These are phyloP conservation scores for Cubamyces lactineus DNA, from an alignment of 768 basidiomycete genomes.

Conservation along the genomic window DNA sequence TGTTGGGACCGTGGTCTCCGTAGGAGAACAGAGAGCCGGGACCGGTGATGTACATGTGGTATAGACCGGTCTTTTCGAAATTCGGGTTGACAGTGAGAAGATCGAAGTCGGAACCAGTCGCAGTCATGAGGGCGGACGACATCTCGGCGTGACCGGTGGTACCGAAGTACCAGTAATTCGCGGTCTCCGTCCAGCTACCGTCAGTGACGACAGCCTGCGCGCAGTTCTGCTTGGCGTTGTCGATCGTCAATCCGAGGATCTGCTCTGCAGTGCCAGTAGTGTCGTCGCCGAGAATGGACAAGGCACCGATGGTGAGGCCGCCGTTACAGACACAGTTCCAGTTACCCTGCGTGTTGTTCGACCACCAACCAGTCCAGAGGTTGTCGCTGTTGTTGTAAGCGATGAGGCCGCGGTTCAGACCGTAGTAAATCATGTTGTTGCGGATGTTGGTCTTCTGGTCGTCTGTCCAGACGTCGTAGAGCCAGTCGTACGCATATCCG, in stretches of 20 bases:
- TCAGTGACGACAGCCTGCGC: constrained; percentile 62
- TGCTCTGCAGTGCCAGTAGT: constrained; percentile 68
- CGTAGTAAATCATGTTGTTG: constrained; percentile 74
- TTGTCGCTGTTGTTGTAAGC: constrained; percentile 30
- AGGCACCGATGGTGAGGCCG: constrained; percentile 85
- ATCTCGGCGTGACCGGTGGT: constrained; percentile 91
- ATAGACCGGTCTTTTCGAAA: constrained; percentile 73
- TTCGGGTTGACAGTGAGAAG: constrained; percentile 73
- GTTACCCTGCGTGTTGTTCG: constrained; percentile 73
- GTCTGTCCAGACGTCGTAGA: constrained; percentile 81
- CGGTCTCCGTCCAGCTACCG: constrained; percentile 92
- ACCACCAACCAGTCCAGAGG: constrained; percentile 75
- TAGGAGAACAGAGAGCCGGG: constrained; percentile 85
- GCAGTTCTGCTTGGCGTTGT: constrained; percentile 81
- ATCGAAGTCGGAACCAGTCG: constrained; percentile 83
- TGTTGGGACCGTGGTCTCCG: constrained; percentile 91
- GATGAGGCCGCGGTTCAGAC: constrained; percentile 63
- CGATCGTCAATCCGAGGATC: constrained; percentile 67
- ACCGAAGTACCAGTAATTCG: constrained; percentile 96
- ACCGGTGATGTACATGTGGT: constrained; percentile 88
- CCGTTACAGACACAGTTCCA: constrained; percentile 99
- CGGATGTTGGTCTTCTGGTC: constrained; percentile 73
- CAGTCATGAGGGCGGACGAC: constrained; percentile 77
- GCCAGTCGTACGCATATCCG: constrained; percentile 95
- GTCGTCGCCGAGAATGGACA: constrained; percentile 89